phyloP scores from a whole-genome alignment of 345 rosid species.

The Bruguiera gymnorhiza region DNA sequence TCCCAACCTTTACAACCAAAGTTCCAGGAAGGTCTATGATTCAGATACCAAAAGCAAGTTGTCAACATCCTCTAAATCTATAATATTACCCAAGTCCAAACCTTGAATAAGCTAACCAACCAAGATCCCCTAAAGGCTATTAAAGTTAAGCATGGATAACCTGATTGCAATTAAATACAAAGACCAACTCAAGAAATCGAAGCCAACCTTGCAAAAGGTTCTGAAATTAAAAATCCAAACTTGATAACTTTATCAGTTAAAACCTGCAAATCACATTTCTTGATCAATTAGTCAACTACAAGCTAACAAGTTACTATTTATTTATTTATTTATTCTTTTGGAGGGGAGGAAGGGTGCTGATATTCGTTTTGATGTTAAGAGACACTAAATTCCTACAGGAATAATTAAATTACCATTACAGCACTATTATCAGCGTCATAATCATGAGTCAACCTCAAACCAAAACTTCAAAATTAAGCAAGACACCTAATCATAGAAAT shows the following conservation, averaged over 20 bases:
- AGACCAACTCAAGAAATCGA: neutral
- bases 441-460: neutral
- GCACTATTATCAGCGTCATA: slow-evolving; percentile 4
- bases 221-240: neutral
- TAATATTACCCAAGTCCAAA: too few relatives aligned
- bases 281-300: neutral
- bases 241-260: neutral
- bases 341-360: too few relatives aligned
- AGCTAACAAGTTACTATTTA: too few relatives aligned
- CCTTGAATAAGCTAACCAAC: neutral
- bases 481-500: slow-evolving; percentile 6
- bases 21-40: too few relatives aligned
- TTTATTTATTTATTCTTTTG: neutral
- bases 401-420: neutral
- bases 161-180: slow-evolving; percentile 5
- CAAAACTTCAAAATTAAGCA: slow-evolving; percentile 24
- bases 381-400: neutral
- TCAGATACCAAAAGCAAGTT: too few relatives aligned
- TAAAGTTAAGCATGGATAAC: neutral
- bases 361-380: neutral
- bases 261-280: too few relatives aligned
- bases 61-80: too few relatives aligned
- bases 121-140: neutral
- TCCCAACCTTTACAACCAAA: too few relatives aligned
- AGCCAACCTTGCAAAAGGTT: neutral